A percentile compares a stretch with the other conserved stretches of the same genome.
Conservation (phyloP, 2,329 filamentous ascomycete genomes). For the Acarospora socialis region DNA sequence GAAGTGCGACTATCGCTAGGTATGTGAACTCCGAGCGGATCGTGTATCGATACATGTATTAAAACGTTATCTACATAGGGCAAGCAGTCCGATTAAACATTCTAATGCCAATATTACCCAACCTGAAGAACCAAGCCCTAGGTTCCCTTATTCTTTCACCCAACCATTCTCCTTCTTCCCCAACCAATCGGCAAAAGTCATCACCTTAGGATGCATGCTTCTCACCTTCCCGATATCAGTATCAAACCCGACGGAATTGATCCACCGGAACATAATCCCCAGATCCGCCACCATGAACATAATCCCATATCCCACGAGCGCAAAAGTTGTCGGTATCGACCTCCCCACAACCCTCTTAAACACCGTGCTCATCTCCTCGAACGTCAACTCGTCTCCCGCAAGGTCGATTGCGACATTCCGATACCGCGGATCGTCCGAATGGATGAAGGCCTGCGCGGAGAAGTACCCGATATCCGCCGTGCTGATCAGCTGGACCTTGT, state of each 20-base stretch:
- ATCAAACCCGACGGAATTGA: constrained; percentile 17
- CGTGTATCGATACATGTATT: too few species aligned
- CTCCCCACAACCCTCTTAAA: constrained; percentile 19
- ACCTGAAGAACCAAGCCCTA: too few species aligned
- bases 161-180: constrained; percentile 28
- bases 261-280: constrained; percentile 19
- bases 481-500: constrained; percentile 27
- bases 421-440: constrained; percentile 22
- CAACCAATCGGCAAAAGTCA: constrained; percentile 34
- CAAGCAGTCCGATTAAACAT: too few species aligned
- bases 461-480: constrained; percentile 33
- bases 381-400: constrained; percentile 33
- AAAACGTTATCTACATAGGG: too few species aligned
- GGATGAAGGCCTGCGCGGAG: constrained; percentile 29
- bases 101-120: too few species aligned
- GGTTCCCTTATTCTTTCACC: too few species aligned
- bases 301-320: constrained; percentile 14
- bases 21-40: too few species aligned
- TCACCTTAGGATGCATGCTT: constrained; percentile 28
- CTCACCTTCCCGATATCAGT: constrained; percentile 26
- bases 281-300: constrained; percentile 17
- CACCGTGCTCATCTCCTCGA: constrained; percentile 19
- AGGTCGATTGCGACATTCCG: constrained; percentile 26
- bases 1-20: too few species aligned
- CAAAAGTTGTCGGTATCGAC: constrained; percentile 17